Evolutionary conservation across 2,329 filamentous ascomycete genomes (phyloP).

Genomic region (Colletotrichum sp.): DNA sequence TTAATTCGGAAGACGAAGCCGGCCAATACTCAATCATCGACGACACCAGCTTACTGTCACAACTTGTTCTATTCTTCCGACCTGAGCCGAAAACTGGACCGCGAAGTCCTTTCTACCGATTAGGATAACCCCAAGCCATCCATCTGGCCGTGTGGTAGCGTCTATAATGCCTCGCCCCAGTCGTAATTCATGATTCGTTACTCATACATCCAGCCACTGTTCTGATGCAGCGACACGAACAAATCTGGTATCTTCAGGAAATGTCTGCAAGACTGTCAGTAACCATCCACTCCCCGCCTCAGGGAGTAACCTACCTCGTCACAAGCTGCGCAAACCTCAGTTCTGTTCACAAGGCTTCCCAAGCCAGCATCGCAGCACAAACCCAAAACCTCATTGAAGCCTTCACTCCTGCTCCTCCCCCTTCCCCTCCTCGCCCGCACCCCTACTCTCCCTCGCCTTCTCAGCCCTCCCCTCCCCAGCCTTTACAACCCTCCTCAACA

Average conservation of each 20-base stretch:
- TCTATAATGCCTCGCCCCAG: not conserved
- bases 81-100: not conserved
- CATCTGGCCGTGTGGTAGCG: not conserved
- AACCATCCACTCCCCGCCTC: fast-evolving
- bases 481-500: slow-evolving; percentile 59
- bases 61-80: not conserved
- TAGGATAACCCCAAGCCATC: not conserved
- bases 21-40: not conserved
- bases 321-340: fast-evolving
- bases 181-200: slow-evolving; percentile 3
- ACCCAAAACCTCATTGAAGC: not conserved
- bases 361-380: not conserved
- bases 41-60: not conserved
- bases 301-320: not conserved
- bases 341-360: fast-evolving
- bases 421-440: slow-evolving; percentile 2
- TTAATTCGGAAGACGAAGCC: not conserved
- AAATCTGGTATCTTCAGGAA: too few relatives aligned
- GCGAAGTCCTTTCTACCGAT: not conserved
- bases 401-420: slow-evolving; percentile 25
- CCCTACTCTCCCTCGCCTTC: not conserved
- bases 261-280: not conserved
- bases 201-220: not conserved
- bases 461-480: slow-evolving; percentile 41
- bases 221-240: not conserved